Percentiles rank a stretch among this genome's conserved stretches.
Conservation (phyloP, 1,284 basidiomycete genomes). For the Xerocomus nothofagi region DNA sequence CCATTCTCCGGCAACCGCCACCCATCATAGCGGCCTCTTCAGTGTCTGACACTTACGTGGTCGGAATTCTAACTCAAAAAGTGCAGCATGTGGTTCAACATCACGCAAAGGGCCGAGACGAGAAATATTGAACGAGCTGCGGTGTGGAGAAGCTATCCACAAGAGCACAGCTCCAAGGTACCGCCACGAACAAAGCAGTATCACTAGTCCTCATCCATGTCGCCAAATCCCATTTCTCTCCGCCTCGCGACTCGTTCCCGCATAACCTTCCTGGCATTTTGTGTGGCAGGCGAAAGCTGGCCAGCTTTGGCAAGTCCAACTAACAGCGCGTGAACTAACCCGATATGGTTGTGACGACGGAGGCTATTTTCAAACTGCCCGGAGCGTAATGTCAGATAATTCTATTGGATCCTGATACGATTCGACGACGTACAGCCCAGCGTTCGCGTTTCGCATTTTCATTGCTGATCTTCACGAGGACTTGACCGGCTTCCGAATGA, state of each 20-base stretch:
- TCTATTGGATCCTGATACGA: neutral
- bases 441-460: constrained; percentile 77
- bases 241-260: constrained; percentile 32
- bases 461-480: constrained; percentile 64
- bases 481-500: constrained; percentile 47
- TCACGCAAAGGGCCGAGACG: constrained; percentile 5
- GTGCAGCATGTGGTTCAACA: constrained; percentile 8
- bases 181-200: constrained; percentile 1
- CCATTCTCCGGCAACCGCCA: constrained; percentile 14
- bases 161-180: constrained; percentile 1
- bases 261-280: constrained; percentile 39
- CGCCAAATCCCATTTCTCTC: constrained; percentile 28
- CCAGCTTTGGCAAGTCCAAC: constrained; percentile 68
- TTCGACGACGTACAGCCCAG: constrained; percentile 67
- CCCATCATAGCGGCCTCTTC: neutral
- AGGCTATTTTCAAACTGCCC: constrained; percentile 79
- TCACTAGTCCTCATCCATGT: constrained; percentile 32
- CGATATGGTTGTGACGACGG: constrained; percentile 80
- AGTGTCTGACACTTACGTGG: neutral
- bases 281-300: constrained; percentile 49
- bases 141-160: constrained; percentile 3
- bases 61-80: constrained; percentile 7
- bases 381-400: constrained; percentile 1
- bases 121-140: neutral
- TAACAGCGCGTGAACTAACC: constrained; percentile 71